Conservation (phyloP, 2,329 filamentous ascomycete genomes). For the Ascochyta koolunga region DNA sequence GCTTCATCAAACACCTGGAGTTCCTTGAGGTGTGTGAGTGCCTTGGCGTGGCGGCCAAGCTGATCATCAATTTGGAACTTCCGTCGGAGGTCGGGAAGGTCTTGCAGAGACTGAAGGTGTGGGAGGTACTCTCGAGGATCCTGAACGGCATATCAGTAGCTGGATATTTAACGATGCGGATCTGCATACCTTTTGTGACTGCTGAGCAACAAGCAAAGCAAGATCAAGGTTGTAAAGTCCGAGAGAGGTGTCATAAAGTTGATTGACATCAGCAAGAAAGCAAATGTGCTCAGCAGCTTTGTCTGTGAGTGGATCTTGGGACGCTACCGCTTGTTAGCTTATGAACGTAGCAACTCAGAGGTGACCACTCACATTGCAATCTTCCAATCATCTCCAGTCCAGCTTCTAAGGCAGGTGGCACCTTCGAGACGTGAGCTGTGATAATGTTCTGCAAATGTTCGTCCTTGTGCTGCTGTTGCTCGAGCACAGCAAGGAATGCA, state of each 20-base stretch:
- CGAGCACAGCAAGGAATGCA: constrained; percentile 74
- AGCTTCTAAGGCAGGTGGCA: constrained; percentile 85
- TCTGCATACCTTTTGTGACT: constrained; percentile 76
- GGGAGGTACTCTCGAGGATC: constrained; percentile 95
- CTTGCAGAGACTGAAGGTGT: constrained; percentile 86
- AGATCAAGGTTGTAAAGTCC: constrained; percentile 92
- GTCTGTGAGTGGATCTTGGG: constrained; percentile 69
- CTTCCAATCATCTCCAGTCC: constrained; percentile 80
- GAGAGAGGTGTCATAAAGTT: constrained; percentile 86
- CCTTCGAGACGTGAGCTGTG: constrained; percentile 93
- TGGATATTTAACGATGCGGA: neutral
- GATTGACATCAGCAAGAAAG: constrained; percentile 93
- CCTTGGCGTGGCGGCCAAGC: constrained; percentile 76
- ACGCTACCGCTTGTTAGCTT: constrained; percentile 22
- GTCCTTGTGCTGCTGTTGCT: constrained; percentile 57
- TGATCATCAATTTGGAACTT: constrained; percentile 89
- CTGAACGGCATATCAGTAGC: constrained; percentile 25
- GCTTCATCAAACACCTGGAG: constrained; percentile 79
- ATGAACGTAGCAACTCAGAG: neutral
- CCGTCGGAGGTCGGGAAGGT: constrained; percentile 71
- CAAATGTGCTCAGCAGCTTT: constrained; percentile 95
- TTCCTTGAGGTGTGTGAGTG: constrained; percentile 75
- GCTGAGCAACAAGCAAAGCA: constrained; percentile 87
- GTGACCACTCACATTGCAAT: constrained; percentile 57
- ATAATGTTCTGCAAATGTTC: constrained; percentile 87